Conservation (phyloP, 176 grass and related monocot species). For the Pontederia paniculata region DNA sequence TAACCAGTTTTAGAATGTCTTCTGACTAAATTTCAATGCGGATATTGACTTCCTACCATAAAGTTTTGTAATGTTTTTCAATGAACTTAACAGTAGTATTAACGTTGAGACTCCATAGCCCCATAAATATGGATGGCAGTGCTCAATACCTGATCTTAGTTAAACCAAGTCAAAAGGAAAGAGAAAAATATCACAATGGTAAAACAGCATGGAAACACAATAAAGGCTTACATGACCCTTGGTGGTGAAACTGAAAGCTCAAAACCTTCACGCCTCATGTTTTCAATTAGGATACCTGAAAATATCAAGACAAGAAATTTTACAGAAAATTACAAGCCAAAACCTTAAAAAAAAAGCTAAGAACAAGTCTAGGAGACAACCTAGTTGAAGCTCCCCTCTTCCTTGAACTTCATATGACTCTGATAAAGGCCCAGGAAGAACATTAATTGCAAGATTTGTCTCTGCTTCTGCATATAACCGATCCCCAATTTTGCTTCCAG, state of each 20-base stretch:
- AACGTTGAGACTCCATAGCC: not conserved
- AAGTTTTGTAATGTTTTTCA: not conserved
- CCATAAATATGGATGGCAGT: not conserved
- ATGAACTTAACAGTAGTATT: not conserved
- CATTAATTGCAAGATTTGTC: conserved; percentile 98
- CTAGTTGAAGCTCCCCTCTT: conserved; percentile 98
- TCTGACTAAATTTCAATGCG: too few species aligned
- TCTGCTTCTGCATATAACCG: conserved; percentile 84
- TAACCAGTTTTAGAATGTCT: too few species aligned
- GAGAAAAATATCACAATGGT: too few species aligned
- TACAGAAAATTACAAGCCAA: conserved; percentile 5
- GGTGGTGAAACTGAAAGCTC: conserved; percentile 95
- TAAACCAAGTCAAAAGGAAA: too few species aligned
- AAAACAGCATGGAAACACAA: not conserved
- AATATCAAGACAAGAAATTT: conserved; percentile 15
- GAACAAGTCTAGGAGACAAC: conserved; percentile 5
- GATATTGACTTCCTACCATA: too few species aligned
- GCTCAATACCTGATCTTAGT: too few species aligned
- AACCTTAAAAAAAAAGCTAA: not conserved
- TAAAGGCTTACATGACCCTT: conserved; percentile 74
- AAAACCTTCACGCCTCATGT: conserved; percentile 99
- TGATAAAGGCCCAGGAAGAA: conserved; percentile 91
- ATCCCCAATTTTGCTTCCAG: conserved; percentile 92
- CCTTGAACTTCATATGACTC: conserved; percentile 99
- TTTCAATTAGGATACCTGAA: conserved; percentile 97